Base-by-base conservation (phyloP, 345 rosid genomes). In the Balakata baccata region DNA sequence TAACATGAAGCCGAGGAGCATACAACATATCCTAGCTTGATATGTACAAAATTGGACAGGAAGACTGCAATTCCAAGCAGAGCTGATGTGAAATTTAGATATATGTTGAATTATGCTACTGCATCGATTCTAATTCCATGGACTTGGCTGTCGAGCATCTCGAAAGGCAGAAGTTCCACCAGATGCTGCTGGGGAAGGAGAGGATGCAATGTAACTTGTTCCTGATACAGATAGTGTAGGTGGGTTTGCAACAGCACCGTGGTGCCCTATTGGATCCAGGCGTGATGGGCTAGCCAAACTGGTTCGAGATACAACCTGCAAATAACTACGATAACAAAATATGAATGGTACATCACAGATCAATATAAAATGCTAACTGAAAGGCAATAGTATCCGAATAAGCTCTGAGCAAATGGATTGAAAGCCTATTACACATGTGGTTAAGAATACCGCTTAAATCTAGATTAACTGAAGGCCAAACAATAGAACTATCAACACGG, bases 101-200 rank as follows among this genome's bases (percentile, higher is more conserved):
- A 3, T 3, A 2, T 6, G 10, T 23, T 11, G 3, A 64, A 56
- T 22, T 53, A 56, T 18, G 46, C 52, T 45, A 45, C 23, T 4
- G 6, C 20, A 59, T 17, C 46, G 56, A 14, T 51, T 14, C 86
- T 84, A 88, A 82, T 82, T 90, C 95, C 92, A 92, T 37, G 97
- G 97, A 77, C 93, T 90, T 56, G 89, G 97, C 67, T 87, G 89
- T 62, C 91, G 77, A 49, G 91, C 73, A 69, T 90, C 97, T 78
- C 89, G 84, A 79, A 87, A 92, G 53, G 88, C 90, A 34, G 92
- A 90, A 70, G 95, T 94, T 70, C 98, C 91, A 51, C 97, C 97
- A 49, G 94, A 92, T 73, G 97, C 95, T 69, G 89, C 97, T 17
- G 98, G 97, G 20, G 95, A 94, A 68, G 98, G 98, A 37, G 98